Evolutionary conservation across 2,329 filamentous ascomycete genomes (phyloP), one percentile per base, ranked within the genome.

Genomic region (Pseudonectria buxi): DNA sequence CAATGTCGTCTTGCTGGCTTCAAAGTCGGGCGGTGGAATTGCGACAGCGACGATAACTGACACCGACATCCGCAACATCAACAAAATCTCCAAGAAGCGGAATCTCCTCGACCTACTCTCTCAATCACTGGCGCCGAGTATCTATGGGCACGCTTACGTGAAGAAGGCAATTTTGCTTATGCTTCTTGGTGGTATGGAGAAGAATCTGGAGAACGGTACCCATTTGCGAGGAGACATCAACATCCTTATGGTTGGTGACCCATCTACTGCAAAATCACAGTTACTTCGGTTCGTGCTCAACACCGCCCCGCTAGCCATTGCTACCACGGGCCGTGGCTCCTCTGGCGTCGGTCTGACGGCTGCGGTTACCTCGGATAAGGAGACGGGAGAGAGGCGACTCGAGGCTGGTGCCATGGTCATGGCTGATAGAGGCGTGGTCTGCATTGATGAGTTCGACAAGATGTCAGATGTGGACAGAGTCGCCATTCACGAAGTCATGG

Each of bases 401-500:
- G 92, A 98, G 64, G 92, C 92, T 12, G 92, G 92, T 75, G 92
- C 92, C 46, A 98, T 98, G 92, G 92, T 98, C 41, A 86, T 98
- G 55, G 92, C 81, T 45, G 92, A 98, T 60, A 83, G 92, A 44
- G 92, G 92, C 50, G 90, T 98, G 10, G 92, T 98, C 24, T 98
- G 92, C 68, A 98, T 98, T 48, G 92, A 98, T 58, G 92, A 98
- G 56, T 98, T 98, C 50, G 92, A 98, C 69, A 98, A 98, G 64
- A 98, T 98, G 92, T 95, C 88, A 38, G 92, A 98, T 57, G 83
- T 96, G 39, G 92, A 98, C 63, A 81, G 92, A 58, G 92, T 98
- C 4, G 92, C 92, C 30, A 98, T 98, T 51, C 92, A 98, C 76
- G 92, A 98, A 85, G 92, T 98, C 47, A 98, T 98, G 92, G 92